These are phyloP conservation scores for Elaeagnus macrophylla DNA, from an alignment of 306 rosid species.

Conservation along the genomic window DNA sequence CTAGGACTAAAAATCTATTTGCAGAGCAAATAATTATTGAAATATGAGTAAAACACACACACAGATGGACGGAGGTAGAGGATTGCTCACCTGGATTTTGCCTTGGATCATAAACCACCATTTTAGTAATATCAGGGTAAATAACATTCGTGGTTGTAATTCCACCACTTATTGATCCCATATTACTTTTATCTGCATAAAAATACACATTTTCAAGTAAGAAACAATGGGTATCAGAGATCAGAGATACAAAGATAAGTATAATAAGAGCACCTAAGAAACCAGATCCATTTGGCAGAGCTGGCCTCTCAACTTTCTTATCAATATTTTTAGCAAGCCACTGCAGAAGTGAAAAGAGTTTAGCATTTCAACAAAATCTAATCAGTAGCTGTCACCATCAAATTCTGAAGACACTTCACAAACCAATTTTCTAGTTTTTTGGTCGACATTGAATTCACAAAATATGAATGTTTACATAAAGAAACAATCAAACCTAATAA, in stretches of 20 bases:
- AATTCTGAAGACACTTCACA: not conserved
- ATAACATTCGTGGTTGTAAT: constrained; percentile 43
- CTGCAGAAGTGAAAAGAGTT: constrained; percentile 30
- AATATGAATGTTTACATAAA: not conserved
- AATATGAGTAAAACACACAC: no score
- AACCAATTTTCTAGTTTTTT: not conserved
- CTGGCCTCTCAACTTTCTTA: constrained; percentile 45
- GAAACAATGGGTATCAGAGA: constrained; percentile 15
- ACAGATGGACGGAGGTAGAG: no score
- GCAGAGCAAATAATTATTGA: no score
- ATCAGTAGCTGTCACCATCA: not conserved
- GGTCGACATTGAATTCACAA: not conserved
- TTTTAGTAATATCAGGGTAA: constrained; percentile 77
- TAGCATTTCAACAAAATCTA: constrained; percentile 16
- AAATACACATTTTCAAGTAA: constrained; percentile 14
- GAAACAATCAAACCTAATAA: not conserved
- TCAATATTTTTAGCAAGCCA: constrained; percentile 68
- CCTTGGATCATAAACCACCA: constrained; percentile 79
- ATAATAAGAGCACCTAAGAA: constrained; percentile 40
- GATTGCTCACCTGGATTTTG: constrained; percentile 53
- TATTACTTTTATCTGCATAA: constrained; percentile 45
- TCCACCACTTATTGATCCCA: constrained; percentile 32
- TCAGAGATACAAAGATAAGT: constrained; percentile 9
- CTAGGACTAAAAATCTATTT: no score
- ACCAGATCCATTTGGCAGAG: constrained; percentile 37